Evolutionary conservation across 345 rosid genomes (phyloP).

Genomic region (Mercurialis annua): DNA sequence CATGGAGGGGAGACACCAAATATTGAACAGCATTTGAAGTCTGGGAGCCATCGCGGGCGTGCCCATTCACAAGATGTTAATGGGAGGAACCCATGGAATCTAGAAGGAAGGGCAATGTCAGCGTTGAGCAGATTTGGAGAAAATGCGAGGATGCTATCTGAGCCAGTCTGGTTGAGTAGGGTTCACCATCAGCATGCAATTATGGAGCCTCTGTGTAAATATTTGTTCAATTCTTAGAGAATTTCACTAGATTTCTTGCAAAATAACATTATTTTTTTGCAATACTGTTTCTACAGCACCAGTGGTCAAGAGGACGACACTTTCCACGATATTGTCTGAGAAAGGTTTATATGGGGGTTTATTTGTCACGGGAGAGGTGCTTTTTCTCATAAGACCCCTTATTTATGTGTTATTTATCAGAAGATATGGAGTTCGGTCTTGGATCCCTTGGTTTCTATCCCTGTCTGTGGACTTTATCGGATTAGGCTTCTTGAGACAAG

Average conservation of each 20-base stretch:
- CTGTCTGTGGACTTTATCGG: conserved; percentile 63
- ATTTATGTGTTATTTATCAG: conserved; percentile 80
- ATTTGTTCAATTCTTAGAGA: not conserved
- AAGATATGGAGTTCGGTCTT: conserved; percentile 72
- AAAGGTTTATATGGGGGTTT: conserved; percentile 63
- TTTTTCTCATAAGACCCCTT: conserved; percentile 81
- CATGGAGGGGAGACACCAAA: conserved; percentile 86
- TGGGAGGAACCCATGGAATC: conserved; percentile 49
- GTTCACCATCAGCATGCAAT: conserved; percentile 61
- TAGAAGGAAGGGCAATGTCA: conserved; percentile 77
- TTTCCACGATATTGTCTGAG: conserved; percentile 57
- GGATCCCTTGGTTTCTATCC: conserved; percentile 94
- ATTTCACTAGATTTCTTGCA: conserved; percentile 8
- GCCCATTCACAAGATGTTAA: conserved; percentile 26
- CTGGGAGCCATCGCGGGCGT: conserved; percentile 29
- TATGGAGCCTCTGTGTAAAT: conserved; percentile 51
- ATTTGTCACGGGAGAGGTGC: conserved; percentile 63
- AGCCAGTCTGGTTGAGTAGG: conserved; percentile 52
- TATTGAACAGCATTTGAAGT: conserved; percentile 38
- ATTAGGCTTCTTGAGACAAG: conserved; percentile 47
- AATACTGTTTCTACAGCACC: conserved; percentile 33
- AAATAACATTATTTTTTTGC: conserved; percentile 15
- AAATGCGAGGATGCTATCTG: conserved; percentile 56
- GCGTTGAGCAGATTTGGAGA: conserved; percentile 77
- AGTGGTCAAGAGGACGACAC: conserved; percentile 37